These are phyloP conservation scores for Dacryopinax primogenitus DNA, from an alignment of 768 basidiomycete genomes.

Conservation along the genomic window DNA sequence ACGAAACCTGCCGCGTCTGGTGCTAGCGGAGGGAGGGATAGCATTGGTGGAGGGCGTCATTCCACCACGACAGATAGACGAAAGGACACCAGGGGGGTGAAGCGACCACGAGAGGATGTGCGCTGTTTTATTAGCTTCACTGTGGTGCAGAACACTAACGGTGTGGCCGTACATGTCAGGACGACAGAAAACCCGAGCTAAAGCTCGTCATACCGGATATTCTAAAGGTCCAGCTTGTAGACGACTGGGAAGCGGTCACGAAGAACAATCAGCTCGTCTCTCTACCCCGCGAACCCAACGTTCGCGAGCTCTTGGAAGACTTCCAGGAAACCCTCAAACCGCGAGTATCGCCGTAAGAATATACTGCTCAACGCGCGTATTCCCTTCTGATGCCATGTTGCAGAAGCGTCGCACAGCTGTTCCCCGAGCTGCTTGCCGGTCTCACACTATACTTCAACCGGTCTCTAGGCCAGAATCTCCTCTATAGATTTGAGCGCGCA, in stretches of 20 bases:
- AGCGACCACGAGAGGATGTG: conserved; percentile 12
- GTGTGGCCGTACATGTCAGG: not conserved
- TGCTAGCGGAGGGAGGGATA: conserved; percentile 10
- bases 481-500: conserved; percentile 90
- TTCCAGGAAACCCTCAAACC: conserved; percentile 50
- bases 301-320: conserved; percentile 60
- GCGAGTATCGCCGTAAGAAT: conserved; percentile 6
- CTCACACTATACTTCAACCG: conserved; percentile 65
- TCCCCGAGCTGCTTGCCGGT: conserved; percentile 50
- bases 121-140: conserved; percentile 8
- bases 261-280: conserved; percentile 87
- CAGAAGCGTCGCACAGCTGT: not conserved
- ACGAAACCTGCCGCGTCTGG: conserved; percentile 14
- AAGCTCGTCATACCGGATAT: conserved; percentile 78
- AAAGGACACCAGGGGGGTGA: conserved; percentile 16
- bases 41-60: not conserved
- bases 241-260: conserved; percentile 96
- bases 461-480: conserved; percentile 53
- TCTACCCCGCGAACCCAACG: conserved; percentile 67
- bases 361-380: not conserved
- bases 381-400: not conserved
- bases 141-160: not conserved
- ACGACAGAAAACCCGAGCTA: conserved; percentile 68
- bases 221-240: conserved; percentile 80
- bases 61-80: not conserved